Percentiles rank a stretch among this genome's conserved stretches.
These are phyloP conservation scores for Pulveroboletus sp. DNA, from an alignment of 768 basidiomycete species.

Conservation along the genomic window DNA sequence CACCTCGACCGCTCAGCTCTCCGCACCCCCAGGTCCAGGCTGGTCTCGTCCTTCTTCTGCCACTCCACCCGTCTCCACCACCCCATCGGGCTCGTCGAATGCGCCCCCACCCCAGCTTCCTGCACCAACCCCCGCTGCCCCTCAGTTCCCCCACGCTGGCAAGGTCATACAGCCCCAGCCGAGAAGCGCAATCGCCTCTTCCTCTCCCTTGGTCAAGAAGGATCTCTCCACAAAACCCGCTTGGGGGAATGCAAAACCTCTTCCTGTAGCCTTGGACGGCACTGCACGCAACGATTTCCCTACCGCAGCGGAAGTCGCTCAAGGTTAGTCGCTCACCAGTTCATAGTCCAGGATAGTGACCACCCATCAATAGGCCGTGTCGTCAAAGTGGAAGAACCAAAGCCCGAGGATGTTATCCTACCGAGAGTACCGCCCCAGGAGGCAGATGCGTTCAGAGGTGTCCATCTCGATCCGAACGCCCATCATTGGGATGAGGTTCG, in stretches of 20 bases:
- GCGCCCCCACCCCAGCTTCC: conserved; percentile 45
- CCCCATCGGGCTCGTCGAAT: conserved; percentile 44
- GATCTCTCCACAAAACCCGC: conserved; percentile 48
- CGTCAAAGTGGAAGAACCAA: conserved; percentile 35
- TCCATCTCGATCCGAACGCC: conserved; percentile 88
- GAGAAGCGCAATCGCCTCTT: conserved; percentile 34
- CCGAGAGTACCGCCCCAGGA: conserved; percentile 67
- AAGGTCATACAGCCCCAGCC: conserved; percentile 68
- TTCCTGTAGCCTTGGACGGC: conserved; percentile 35
- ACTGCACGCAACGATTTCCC: conserved; percentile 74
- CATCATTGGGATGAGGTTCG: conserved; percentile 98
- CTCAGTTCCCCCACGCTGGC: conserved; percentile 53
- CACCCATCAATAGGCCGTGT: conserved; percentile 19
- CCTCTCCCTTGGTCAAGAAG: conserved; percentile 34
- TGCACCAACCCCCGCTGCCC: conserved; percentile 38
- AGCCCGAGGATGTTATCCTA: conserved; percentile 48
- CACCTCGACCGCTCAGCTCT: conserved; percentile 58
- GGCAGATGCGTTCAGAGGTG: conserved; percentile 91
- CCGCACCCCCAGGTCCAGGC: conserved; percentile 57
- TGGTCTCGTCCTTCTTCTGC: conserved; percentile 80
- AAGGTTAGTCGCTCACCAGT: conserved; percentile 47
- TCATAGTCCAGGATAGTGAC: conserved; percentile 4
- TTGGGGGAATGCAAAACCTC: conserved; percentile 63
- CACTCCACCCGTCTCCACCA: conserved; percentile 52
- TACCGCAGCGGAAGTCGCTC: conserved; percentile 92